These are phyloP conservation scores for Echium plantagineum DNA, from an alignment of 257 asterid species.

Conservation along the genomic window DNA sequence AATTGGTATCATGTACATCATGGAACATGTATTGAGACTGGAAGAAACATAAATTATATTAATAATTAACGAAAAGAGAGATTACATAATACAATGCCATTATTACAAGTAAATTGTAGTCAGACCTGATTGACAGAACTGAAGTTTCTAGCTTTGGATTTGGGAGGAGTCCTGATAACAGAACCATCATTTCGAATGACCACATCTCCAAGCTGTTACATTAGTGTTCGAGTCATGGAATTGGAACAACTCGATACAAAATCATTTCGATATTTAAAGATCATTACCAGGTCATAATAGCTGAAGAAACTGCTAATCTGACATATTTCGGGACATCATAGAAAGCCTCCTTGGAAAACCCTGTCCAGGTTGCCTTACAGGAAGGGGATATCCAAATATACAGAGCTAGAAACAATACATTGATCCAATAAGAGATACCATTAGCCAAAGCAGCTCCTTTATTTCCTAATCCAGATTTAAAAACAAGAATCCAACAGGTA, in stretches of 20 bases:
- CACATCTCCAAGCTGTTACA: slow-evolving; percentile 57
- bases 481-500: slow-evolving; percentile 45
- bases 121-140: slow-evolving; percentile 56
- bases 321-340: slow-evolving; percentile 36
- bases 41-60: background rate
- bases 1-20: slow-evolving; percentile 61
- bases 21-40: slow-evolving; percentile 47
- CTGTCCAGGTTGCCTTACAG: slow-evolving; percentile 45
- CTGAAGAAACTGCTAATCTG: slow-evolving; percentile 60
- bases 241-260: background rate
- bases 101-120: background rate
- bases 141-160: slow-evolving; percentile 67
- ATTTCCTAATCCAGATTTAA: slow-evolving; percentile 47
- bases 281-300: slow-evolving; percentile 55
- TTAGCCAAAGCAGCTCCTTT: slow-evolving; percentile 68
- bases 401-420: slow-evolving; percentile 29
- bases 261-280: background rate
- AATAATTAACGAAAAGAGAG: background rate
- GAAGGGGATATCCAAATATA: slow-evolving; percentile 46
- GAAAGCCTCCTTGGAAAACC: slow-evolving; percentile 38
- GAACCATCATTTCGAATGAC: slow-evolving; percentile 70
- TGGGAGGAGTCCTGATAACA: slow-evolving; percentile 64
- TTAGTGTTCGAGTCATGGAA: too few relatives aligned
- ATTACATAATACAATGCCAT: background rate
- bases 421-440: slow-evolving; percentile 54